These are phyloP conservation scores for Chlamydomonas schloesseri DNA, from an alignment of 139 green algal genomes.

Conservation along the genomic window DNA sequence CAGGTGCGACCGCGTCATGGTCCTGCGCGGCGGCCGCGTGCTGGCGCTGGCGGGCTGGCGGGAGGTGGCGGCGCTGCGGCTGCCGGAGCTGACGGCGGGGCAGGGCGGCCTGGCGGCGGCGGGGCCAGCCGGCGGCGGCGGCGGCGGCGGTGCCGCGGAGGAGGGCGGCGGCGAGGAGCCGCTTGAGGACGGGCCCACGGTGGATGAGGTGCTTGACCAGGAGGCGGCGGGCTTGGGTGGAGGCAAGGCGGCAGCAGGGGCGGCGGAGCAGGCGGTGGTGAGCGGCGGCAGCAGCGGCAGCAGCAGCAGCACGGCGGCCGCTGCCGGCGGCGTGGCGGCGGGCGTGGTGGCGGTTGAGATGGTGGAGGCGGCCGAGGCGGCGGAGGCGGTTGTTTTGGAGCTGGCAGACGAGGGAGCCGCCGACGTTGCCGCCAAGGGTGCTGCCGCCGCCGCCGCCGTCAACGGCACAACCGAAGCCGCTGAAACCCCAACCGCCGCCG, in stretches of 20 bases:
- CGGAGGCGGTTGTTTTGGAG: not conserved
- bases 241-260: not conserved
- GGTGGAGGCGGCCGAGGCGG: not conserved
- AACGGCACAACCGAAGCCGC: not conserved
- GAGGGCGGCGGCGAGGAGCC: not conserved
- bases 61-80: conserved; percentile 58
- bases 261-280: not conserved
- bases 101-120: not conserved
- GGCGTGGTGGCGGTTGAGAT: not conserved
- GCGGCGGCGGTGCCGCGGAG: not conserved
- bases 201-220: not conserved
- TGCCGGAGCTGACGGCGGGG: conserved; percentile 65
- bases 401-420: too few relatives aligned
- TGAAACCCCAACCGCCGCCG: not conserved
- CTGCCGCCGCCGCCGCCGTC: not conserved
- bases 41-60: conserved; percentile 67
- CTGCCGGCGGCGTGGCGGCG: not conserved
- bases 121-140: not conserved
- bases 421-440: not conserved
- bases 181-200: not conserved
- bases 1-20: conserved; percentile 79
- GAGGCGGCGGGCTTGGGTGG: not conserved
- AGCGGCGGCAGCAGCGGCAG: too few relatives aligned
- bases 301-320: too few relatives aligned
- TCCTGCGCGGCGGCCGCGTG: conserved; percentile 76